phyloP scores from a whole-genome alignment of 2,329 filamentous ascomycete species.

The Colletotrichum spinosum region DNA sequence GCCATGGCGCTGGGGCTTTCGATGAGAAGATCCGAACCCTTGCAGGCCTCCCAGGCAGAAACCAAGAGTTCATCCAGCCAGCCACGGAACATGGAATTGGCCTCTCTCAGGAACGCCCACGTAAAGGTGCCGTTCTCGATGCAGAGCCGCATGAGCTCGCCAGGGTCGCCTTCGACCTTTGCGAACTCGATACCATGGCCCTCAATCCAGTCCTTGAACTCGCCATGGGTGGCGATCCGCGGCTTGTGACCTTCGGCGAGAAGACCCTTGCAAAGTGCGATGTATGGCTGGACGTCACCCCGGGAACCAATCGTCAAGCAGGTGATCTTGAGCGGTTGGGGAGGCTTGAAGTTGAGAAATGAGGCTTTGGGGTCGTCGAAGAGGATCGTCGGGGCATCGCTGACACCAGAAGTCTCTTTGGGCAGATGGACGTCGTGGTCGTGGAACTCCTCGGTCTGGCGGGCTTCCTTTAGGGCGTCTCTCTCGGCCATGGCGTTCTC shows the following conservation, averaged over 20 bases:
- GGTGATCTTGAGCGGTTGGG: conserved; percentile 82
- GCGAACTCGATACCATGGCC: conserved; percentile 95
- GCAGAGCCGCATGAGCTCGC: conserved; percentile 93
- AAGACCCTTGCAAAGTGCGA: conserved; percentile 92
- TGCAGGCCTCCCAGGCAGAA: conserved; percentile 85
- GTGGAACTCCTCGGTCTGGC: conserved; percentile 61
- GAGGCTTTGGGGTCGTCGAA: conserved; percentile 93
- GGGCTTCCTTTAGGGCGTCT: conserved; percentile 81
- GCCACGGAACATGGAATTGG: conserved; percentile 87
- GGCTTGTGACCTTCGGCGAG: conserved; percentile 87
- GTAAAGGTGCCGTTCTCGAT: conserved; percentile 99
- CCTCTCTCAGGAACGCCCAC: conserved; percentile 87
- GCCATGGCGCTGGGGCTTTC: conserved; percentile 98
- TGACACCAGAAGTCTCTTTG: conserved; percentile 55
- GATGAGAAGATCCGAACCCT: conserved; percentile 89
- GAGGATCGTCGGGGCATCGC: conserved; percentile 78
- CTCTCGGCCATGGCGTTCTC: conserved; percentile 84
- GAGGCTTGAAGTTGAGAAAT: conserved; percentile 90
- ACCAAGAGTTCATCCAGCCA: conserved; percentile 92
- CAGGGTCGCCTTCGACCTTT: conserved; percentile 89
- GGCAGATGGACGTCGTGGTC: conserved; percentile 65
- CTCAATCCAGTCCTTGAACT: conserved; percentile 91
- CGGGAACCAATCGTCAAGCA: conserved; percentile 96
- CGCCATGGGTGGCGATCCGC: conserved; percentile 89
- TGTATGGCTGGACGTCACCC: conserved; percentile 97